Evolutionary conservation across 495 filamentous ascomycete species (phyloP).

Genomic region (Parathielavia appendiculata): DNA sequence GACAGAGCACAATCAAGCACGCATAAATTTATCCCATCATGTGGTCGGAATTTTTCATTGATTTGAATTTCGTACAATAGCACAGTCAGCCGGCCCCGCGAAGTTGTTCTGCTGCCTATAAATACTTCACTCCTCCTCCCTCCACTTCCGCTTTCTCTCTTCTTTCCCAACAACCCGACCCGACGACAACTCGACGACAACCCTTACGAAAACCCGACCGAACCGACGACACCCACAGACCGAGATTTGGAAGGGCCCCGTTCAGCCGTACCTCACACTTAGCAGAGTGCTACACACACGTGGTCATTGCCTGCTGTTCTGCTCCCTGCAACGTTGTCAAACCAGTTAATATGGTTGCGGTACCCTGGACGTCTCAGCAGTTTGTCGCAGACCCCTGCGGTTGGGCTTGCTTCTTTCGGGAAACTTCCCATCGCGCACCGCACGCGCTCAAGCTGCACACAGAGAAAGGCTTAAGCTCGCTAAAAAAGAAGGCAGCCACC

Average conservation of each 20-base stretch:
- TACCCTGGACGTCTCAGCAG: conserved; percentile 11
- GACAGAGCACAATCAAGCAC: not conserved
- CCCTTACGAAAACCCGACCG: not conserved
- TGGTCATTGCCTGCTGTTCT: too few relatives aligned
- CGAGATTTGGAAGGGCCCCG: not conserved
- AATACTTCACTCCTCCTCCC: not conserved
- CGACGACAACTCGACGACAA: conserved; percentile 1
- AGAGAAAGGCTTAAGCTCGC: conserved; percentile 4
- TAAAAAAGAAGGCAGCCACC: conserved; percentile 9
- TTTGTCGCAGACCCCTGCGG: not conserved
- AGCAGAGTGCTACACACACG: conserved; percentile 8
- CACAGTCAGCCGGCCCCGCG: not conserved
- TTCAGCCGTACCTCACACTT: conserved; percentile 9
- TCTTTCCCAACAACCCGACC: not conserved
- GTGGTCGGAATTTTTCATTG: not conserved
- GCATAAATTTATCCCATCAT: not conserved
- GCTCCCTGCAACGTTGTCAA: too few relatives aligned
- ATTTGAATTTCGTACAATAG: not conserved
- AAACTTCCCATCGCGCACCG: not conserved
- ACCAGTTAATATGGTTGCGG: not conserved
- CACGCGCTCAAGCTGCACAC: not conserved
- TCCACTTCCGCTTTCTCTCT: not conserved
- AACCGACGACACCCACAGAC: not conserved
- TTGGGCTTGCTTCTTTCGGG: too few relatives aligned
- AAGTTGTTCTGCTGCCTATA: not conserved